Conservation (phyloP, 371 early-diverging fungal genomes). For the Lichtheimia hyalospora region DNA sequence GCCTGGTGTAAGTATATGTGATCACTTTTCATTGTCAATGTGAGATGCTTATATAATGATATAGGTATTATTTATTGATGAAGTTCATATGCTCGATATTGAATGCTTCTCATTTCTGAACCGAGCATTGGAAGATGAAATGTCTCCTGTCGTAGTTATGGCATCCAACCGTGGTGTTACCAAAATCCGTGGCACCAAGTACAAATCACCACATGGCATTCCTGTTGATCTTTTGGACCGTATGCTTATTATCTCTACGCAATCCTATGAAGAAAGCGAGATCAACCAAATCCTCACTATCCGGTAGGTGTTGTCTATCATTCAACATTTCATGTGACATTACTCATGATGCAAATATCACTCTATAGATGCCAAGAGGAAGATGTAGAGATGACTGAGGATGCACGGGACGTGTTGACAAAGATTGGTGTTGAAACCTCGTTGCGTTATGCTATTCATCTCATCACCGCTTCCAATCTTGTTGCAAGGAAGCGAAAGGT, state of each 20-base stretch:
- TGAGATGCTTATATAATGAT: neutral
- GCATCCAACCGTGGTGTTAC: conserved; percentile 97
- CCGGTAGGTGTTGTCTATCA: conserved; percentile 34
- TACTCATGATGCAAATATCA: neutral
- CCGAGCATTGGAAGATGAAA: conserved; percentile 91
- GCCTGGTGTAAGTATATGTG: conserved; percentile 79
- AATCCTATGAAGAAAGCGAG: conserved; percentile 85
- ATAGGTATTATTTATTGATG: conserved; percentile 96
- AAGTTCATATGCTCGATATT: conserved; percentile 99
- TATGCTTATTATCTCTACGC: conserved; percentile 89
- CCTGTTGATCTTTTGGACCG: conserved; percentile 98
- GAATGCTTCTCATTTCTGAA: conserved; percentile 99
- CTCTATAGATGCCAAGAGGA: conserved; percentile 93
- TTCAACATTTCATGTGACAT: neutral
- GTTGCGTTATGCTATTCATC: conserved; percentile 96
- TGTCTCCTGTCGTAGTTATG: conserved; percentile 98
- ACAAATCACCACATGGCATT: conserved; percentile 94
- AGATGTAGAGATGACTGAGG: conserved; percentile 94
- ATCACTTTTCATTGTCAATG: neutral
- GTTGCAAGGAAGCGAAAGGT: conserved; percentile 90
- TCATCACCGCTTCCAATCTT: conserved; percentile 92
- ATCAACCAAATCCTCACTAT: conserved; percentile 89
- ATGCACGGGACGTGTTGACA: conserved; percentile 88
- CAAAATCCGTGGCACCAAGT: conserved; percentile 91
- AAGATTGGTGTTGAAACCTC: conserved; percentile 91